Conservation (phyloP, 805 yeast genomes). For the Candida maris region DNA sequence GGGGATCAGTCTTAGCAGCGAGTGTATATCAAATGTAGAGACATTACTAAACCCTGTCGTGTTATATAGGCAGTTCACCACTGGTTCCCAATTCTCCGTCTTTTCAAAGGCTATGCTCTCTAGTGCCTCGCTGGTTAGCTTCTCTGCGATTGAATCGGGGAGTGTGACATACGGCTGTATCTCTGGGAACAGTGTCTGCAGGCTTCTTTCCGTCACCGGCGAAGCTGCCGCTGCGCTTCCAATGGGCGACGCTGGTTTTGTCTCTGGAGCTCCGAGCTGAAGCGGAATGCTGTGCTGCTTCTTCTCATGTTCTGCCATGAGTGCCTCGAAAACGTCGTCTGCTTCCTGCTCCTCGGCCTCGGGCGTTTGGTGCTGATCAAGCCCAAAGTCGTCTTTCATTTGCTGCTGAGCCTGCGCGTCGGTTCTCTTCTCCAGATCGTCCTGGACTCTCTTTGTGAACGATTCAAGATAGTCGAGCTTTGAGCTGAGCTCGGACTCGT, state of each 20-base stretch:
- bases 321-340: constrained; percentile 25
- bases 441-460: constrained; percentile 29
- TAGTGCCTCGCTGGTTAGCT: constrained; percentile 37
- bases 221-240: no score
- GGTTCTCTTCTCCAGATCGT: constrained; percentile 18
- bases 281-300: not conserved
- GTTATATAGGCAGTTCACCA: constrained; percentile 33
- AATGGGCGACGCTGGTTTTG: constrained; percentile 9
- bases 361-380: constrained; percentile 14
- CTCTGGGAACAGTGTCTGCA: constrained; percentile 25
- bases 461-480: constrained; percentile 24
- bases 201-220: no score
- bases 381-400: constrained; percentile 18
- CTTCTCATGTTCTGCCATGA: constrained; percentile 16
- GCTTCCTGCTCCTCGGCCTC: constrained; percentile 25
- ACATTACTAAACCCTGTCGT: constrained; percentile 36
- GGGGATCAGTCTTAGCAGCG: constrained; percentile 41
- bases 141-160: constrained; percentile 36
- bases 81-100: constrained; percentile 46
- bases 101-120: constrained; percentile 37
- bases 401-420: constrained; percentile 15
- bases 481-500: not conserved
- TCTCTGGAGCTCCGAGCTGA: not conserved
- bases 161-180: constrained; percentile 26
- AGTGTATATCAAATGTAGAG: constrained; percentile 32